Evolutionary conservation across 2,329 filamentous ascomycete species (phyloP), one percentile per base, ranked within the genome.

Genomic region (Erysiphe neolycopersici): DNA sequence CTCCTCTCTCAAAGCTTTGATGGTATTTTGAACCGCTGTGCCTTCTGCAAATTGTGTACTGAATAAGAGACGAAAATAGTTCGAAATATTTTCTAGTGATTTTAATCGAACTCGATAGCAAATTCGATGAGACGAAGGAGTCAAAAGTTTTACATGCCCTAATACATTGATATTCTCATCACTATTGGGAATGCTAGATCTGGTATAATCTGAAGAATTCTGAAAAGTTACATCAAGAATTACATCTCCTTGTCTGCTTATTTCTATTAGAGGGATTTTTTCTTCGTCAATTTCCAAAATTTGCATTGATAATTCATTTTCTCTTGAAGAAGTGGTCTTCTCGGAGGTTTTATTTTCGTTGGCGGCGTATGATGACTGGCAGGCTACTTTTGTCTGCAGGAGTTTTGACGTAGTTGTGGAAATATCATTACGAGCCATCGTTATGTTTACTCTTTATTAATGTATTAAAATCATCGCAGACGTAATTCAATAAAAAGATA

Each of bases 21-120:
- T 65, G 5, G 62, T 60, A 2, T 62, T 61, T 11, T 64, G 58
- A 36, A 83, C 62, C 32, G 41, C 64, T 63, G 8, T 70, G 69
- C 60, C 84, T 76, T 44, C 66, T 62, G 55, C 82, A 80, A 44
- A 70, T 62, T 63, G 63, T 47, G 75, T 69, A 10, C 70, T 68
- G 2, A 84, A 64, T 14, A 84, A 64, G 45, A 71, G 72, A 44
- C 65, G 65, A 55, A 84, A 84, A 57, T 82, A 84, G 45, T 68
- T 69, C 5, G 78, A 83, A 47, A 70, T 64, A 47, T 63, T 62
- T 57, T 65, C 69, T 31, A 84, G 62, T 0, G 60, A 60, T 12
- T 61, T 61, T 1, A 74, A 60, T 42, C 67, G 64, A 38, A 79
- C 76, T 22, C 77, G 67, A 53, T 76, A 83, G 32, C 56, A 46